Evolutionary conservation across 78 protist genomes (phyloP), one percentile per base, ranked within the genome.

Genomic region (Isochrysis galbana): DNA sequence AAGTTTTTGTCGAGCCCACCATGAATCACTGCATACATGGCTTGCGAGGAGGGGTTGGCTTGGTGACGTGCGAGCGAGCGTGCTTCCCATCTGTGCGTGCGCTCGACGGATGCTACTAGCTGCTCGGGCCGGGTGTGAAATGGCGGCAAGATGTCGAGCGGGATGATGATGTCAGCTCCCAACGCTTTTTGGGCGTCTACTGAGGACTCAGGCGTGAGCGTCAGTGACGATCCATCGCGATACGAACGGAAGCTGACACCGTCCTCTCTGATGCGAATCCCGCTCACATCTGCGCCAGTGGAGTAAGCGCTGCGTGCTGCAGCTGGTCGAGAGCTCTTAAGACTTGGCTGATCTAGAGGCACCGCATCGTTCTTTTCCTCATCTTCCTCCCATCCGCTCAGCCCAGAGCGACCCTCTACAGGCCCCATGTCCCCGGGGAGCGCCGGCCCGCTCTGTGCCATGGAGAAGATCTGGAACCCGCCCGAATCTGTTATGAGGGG

Each of bases 61-160:
- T 67, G 91, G 45, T 89, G 91, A 2, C 11, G 38, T 34, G 26
- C 47, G 39, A 89, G 80, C 41, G 55, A 39, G 47, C 91, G 44
- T 5, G 91, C 83, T 82, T 39, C 39, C 91, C 91, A 89, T 0
- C 91, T 77, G 77, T 89, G 91, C 42, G 91, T 67, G 29, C 54
- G 91, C 42, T 0, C 4, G 44, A 89, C 91, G 48, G 67, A 42
- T 11, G 38, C 34, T 23, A 0, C n/a, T 14, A 89, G 82, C 46
- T 82, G 67, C 91, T 89, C 82, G 23, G 17, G 42, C 39, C 83
- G 2, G n/a, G 67, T 32, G 80, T 54, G 47, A 48, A 44, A 67
- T 38, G 91, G 82, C 55, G 91, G 91, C 46, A 89, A 45, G 83
- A 67, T 82, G 91, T 89, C 91, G 82, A 88, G 69, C 4, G 91